Percentiles rank a stretch among this genome's conserved stretches.
These are phyloP conservation scores for Ceratobasidium sp. DNA, from an alignment of 1,284 basidiomycete genomes.

Conservation along the genomic window DNA sequence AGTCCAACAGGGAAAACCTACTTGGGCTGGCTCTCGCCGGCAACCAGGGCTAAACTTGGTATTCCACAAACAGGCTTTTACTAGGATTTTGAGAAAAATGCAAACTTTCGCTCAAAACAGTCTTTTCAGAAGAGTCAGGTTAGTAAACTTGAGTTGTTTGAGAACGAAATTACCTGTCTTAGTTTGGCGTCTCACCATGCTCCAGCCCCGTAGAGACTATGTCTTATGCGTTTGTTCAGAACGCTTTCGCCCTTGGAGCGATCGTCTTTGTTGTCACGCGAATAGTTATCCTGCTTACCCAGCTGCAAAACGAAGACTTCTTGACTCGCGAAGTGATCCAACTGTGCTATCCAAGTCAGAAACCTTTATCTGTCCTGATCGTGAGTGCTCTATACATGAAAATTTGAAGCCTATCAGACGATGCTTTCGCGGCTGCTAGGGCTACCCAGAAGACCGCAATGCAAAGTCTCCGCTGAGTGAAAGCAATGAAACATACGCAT, in stretches of 20 bases:
- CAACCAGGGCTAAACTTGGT: too few species aligned
- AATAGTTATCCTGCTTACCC: background rate
- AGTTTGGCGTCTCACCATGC: background rate
- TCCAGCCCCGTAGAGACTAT: conserved; percentile 20
- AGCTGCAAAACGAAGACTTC: background rate
- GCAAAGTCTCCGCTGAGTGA: background rate
- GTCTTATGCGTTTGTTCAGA: background rate
- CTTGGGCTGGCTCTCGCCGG: background rate
- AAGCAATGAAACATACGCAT: background rate
- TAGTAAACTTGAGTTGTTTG: background rate
- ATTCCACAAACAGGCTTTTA: background rate
- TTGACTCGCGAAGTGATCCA: background rate
- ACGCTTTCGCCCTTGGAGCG: background rate
- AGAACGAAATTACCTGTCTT: background rate
- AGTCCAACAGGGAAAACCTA: background rate
- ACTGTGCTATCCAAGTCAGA: background rate
- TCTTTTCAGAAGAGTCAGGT: conserved; percentile 7
- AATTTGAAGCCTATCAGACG: background rate
- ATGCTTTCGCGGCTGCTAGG: background rate
- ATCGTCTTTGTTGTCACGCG: background rate
- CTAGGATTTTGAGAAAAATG: background rate
- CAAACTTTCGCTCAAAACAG: background rate
- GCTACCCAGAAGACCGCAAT: background rate
- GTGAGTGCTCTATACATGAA: background rate
- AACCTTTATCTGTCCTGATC: background rate